Evolutionary conservation across 805 yeast genomes (phyloP), one percentile per base, ranked within the genome.

Genomic region (Naumovozyma dairenensis): DNA sequence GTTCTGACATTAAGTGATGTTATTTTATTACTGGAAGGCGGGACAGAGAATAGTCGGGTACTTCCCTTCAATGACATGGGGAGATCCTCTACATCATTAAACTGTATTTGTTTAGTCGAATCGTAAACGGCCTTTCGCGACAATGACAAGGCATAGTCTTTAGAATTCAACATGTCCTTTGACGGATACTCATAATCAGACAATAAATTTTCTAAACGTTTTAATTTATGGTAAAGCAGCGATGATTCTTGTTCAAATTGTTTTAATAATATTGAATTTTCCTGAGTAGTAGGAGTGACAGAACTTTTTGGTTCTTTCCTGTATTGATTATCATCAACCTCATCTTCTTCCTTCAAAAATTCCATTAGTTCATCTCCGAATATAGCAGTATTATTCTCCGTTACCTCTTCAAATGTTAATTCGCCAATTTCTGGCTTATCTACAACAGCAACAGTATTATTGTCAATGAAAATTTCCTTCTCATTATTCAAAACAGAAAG

Each of bases 361-460:
- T 46, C 39, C 40, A 50, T 32, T 13, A 53, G 35, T 30, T 56
- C 59, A 15, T 51, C 38, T 7, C 57, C 59, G 37, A 54, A 55
- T 3, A 53, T 36, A 22, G 53, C 59, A 2, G 50, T 41, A 30
- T 54, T 55, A 30, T 55, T 51, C 28, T 53, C 53, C 3, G 51
- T 47, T 21, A 54, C 34, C 24, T 51, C 51, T 37, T 53, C 59
- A 37, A 54, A 56, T 36, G 51, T 59, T 29, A 56, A 33, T 16
- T 51, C 56, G 5, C 61, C 58, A 21, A 56, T 52, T 21, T 40
- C 45, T 6, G 32, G 26, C 7, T 25, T 12, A 19, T 19, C 9
- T 14, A 25, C 19, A 16, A 22, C 24, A 16, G 7, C 13, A 16
- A 6, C 5, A 10, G 32, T 14, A 15, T 12, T 16, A 17, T 29